Evolutionary conservation across 371 early-diverging fungal species (phyloP).

Genomic region (Entomophthora muscae): DNA sequence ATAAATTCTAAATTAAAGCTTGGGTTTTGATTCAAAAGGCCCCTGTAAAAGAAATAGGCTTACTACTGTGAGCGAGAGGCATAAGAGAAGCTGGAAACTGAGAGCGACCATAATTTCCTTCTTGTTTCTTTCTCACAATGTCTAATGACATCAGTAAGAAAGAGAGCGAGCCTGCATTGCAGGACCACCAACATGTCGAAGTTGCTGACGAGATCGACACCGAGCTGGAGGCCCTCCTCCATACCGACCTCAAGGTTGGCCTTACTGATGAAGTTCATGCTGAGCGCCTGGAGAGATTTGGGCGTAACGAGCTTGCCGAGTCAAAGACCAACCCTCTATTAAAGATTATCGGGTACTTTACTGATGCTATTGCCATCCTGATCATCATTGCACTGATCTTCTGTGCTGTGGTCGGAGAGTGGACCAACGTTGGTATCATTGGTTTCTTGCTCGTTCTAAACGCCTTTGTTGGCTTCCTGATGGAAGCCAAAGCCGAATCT

Average conservation of each 20-base stretch:
- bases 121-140: too few species aligned
- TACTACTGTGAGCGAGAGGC: too few species aligned
- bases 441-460: conserved; percentile 64
- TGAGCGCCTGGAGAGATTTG: conserved; percentile 41
- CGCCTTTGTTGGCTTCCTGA: conserved; percentile 74
- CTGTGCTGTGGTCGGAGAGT: conserved; percentile 49
- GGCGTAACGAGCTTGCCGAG: conserved; percentile 59
- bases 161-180: too few species aligned
- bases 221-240: conserved; percentile 45
- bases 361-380: conserved; percentile 74
- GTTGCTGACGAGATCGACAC: too few species aligned
- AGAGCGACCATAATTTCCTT: too few species aligned
- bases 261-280: conserved; percentile 32
- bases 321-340: conserved; percentile 62
- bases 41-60: too few species aligned
- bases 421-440: conserved; percentile 63
- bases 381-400: conserved; percentile 64
- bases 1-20: too few species aligned
- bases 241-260: conserved; percentile 45
- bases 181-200: too few species aligned
- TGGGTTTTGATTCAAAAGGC: too few species aligned
- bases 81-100: too few species aligned
- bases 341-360: conserved; percentile 78
- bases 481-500: conserved; percentile 79
- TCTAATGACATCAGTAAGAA: too few species aligned